A percentile compares a stretch with the other conserved stretches of the same genome.
phyloP scores from a whole-genome alignment of 345 rosid species.

The Gossypium arboreum region DNA sequence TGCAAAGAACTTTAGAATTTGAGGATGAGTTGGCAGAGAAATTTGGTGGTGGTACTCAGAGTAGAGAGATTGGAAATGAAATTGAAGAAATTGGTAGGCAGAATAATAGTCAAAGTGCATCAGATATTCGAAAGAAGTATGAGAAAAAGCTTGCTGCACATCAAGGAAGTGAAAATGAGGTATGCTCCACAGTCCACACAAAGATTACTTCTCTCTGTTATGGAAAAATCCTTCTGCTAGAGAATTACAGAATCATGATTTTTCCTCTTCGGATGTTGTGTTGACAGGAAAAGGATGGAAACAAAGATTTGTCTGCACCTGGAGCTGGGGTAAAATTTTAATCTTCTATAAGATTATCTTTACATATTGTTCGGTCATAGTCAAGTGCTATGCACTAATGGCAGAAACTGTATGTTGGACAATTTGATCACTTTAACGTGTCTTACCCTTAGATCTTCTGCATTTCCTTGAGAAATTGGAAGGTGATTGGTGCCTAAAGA shows the following conservation, averaged over 20 bases:
- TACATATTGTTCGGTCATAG: conserved; percentile 8
- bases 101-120: conserved; percentile 56
- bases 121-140: conserved; percentile 90
- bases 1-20: conserved; percentile 92
- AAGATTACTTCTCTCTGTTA: conserved; percentile 1
- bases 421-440: not conserved
- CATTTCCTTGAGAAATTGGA: conserved; percentile 1
- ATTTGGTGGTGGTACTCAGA: conserved; percentile 79
- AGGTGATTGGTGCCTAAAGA: not conserved
- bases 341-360: conserved; percentile 17
- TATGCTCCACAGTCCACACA: conserved; percentile 29
- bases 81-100: conserved; percentile 83
- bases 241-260: not conserved
- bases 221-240: conserved; percentile 17
- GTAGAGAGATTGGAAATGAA: conserved; percentile 61
- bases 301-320: conserved; percentile 75
- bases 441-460: not conserved
- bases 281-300: conserved; percentile 69
- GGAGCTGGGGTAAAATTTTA: conserved; percentile 81
- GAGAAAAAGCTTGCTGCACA: conserved; percentile 82
- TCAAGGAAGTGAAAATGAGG: conserved; percentile 59
- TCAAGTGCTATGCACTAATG: not conserved
- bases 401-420: not conserved
- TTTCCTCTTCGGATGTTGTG: conserved; percentile 17
- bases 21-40: conserved; percentile 92